Base-by-base conservation (phyloP, 2,329 filamentous ascomycete species). In the Lachnellula hyalina region DNA sequence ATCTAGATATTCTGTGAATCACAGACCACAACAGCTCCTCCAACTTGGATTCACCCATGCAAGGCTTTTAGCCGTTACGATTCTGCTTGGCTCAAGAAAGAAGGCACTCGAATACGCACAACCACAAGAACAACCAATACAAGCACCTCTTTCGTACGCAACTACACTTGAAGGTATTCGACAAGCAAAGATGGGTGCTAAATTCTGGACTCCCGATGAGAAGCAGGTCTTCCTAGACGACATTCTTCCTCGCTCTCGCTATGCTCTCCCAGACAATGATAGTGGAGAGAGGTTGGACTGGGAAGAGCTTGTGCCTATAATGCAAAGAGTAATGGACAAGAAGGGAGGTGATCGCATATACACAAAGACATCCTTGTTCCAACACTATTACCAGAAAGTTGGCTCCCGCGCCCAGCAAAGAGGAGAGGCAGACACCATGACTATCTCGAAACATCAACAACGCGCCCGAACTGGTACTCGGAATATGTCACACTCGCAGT, bases 351-450 rank as follows among this genome's bases (percentile, higher is more conserved):
- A 17, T 9, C 45, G 51, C 21, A 9, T 57, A 59, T 25, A 55
- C 41, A 11, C 23, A 7, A 6, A 47, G 23, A 47, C 44, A 4
- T 47, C 54, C 25, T 23, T 61, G 1, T 61, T 57, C 23, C 56
- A 59, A 45, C 56, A 57, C 35, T 61, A 35, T 19, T 59, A 57
- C 12, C 56, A 61, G 15, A 57, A 54, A 32, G 53, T 59, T 21
- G 40, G 51, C 21, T 5, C 19, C 6, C 21, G 47, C 19, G 54
- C 54, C 9, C 23, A 32, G 8, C 14, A 28, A 2, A 41, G 54
- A 14, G 32, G 42, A 19, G 47, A 51, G 17, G 40, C 41, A 6
- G 48, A 47, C 34, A 6, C 25, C 11, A 51, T 42, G 38, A 51
- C 48, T 49, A 41, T 49, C n/a, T 15, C 36, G 14, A 53, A 12